A percentile compares a stretch with the other conserved stretches of the same genome.
phyloP scores from a whole-genome alignment of 129 eudicot genomes.

The Chrysanthemum makinoi region DNA sequence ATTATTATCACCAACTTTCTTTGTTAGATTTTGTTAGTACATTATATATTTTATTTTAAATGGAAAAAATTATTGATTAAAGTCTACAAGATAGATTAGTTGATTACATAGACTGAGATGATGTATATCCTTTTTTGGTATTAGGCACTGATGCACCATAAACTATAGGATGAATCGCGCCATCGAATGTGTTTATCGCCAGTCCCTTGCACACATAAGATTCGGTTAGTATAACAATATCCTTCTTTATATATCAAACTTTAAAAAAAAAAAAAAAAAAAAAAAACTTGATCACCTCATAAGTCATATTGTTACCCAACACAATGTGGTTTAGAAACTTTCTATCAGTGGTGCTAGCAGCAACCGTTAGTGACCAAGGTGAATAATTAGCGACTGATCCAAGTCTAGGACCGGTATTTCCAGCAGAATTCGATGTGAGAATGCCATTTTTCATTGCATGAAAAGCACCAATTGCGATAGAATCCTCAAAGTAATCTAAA shows the following conservation, averaged over 20 bases:
- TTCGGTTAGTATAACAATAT: neutral
- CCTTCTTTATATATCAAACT: neutral
- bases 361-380: constrained; percentile 56
- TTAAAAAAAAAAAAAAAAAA: neutral
- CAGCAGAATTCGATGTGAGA: constrained; percentile 59
- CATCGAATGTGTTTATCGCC: constrained; percentile 41
- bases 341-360: constrained; percentile 54
- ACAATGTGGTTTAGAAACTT: constrained; percentile 31
- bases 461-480: constrained; percentile 76
- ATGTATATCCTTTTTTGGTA: constrained; percentile 26
- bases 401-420: constrained; percentile 54
- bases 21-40: neutral
- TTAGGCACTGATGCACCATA: constrained; percentile 48
- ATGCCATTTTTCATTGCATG: constrained; percentile 72
- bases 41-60: too few species aligned
- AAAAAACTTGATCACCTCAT: constrained; percentile 17
- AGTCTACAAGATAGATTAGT: too few species aligned
- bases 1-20: too few species aligned
- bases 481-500: constrained; percentile 41
- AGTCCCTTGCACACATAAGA: constrained; percentile 25
- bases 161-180: constrained; percentile 26
- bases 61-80: too few species aligned
- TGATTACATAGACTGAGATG: constrained; percentile 34
- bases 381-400: constrained; percentile 36
- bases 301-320: constrained; percentile 42